Conservation (phyloP, 2,329 filamentous ascomycete genomes). For the Pyrenochaeta sp. region DNA sequence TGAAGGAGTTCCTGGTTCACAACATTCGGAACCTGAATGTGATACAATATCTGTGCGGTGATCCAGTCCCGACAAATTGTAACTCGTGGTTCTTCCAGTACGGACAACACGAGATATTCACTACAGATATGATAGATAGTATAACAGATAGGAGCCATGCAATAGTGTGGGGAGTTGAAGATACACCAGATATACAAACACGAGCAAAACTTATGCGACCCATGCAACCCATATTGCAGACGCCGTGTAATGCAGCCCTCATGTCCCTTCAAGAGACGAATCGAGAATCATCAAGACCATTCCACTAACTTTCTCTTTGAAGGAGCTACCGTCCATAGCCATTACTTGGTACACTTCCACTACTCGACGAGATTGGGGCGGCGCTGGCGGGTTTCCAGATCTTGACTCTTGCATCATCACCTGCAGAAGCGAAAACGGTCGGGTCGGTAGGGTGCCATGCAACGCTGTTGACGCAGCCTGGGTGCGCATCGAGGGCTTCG, state of each 20-base stretch:
- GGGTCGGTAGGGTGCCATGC: constrained; percentile 88
- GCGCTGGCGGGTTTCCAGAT: constrained; percentile 66
- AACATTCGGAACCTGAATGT: no score
- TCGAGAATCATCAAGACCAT: neutral
- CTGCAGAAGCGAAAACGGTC: constrained; percentile 86
- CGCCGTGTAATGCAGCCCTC: neutral
- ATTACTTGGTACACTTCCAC: constrained; percentile 21
- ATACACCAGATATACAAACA: neutral
- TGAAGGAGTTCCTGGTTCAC: no score
- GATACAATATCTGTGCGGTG: no score
- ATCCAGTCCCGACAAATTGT: no score
- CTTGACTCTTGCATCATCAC: constrained; percentile 84
- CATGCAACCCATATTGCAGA: neutral
- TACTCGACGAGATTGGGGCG: constrained; percentile 12
- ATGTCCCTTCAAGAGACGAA: neutral
- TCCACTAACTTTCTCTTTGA: no score
- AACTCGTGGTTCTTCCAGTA: no score
- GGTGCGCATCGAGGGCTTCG: constrained; percentile 78
- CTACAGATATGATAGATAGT: neutral
- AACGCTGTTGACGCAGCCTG: constrained; percentile 83
- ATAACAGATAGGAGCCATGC: neutral
- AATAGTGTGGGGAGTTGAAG: neutral
- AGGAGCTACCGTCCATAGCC: constrained; percentile 20
- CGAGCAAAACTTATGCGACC: neutral
- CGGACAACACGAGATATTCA: neutral